Base-by-base conservation (phyloP, 2,329 filamentous ascomycete species). In the Stagonosporopsis cucurbitacearum region DNA sequence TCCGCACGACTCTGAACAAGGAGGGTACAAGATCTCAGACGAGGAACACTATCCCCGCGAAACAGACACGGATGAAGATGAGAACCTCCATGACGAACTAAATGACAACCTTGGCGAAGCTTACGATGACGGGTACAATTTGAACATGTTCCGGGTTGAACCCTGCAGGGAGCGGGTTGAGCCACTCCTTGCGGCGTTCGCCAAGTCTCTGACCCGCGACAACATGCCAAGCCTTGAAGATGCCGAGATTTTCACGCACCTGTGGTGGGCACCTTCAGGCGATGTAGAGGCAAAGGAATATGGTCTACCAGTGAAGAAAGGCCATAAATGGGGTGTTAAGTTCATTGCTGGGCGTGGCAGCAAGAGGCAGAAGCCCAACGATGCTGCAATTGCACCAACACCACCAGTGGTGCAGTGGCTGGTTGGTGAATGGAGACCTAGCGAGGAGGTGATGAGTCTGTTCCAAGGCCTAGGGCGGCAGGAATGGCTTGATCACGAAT, bases 1-100 rank as follows among this genome's bases (percentile, higher is more conserved):
- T 41, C 58, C 58, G 2, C 47, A 58, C 37, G 58, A 60, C 40
- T 60, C 40, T 52, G 55, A 60, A 58, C 47, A 60, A 37, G 58
- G 58, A 32, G 58, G 55, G 0, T 60, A 60, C 32, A 53, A 58
- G 30, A 55, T 60, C 50, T 58, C 39, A 50, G 50, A 58, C 36
- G 33, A 47, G 22, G 25, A 53, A 58, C 51, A 60, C 30, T 60
- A 37, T 15, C 43, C 43, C 22, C 32, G 20, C 15, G 19, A 35
- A 22, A 52, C 50, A 26, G 58, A 58, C 35, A 46, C 25, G n/a
- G 32, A 58, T 9, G 47, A 50, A 20, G 47, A 58, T 25, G 20
- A 19, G 12, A 25, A 54, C 6, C 46, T 60, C 4, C 8, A 45
- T 15, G 23, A 20, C 13, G 41, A 52, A 17, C 32, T 23, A 15